Conservation (phyloP, 768 basidiomycete genomes). For the Mycena olivaceomarginata region DNA sequence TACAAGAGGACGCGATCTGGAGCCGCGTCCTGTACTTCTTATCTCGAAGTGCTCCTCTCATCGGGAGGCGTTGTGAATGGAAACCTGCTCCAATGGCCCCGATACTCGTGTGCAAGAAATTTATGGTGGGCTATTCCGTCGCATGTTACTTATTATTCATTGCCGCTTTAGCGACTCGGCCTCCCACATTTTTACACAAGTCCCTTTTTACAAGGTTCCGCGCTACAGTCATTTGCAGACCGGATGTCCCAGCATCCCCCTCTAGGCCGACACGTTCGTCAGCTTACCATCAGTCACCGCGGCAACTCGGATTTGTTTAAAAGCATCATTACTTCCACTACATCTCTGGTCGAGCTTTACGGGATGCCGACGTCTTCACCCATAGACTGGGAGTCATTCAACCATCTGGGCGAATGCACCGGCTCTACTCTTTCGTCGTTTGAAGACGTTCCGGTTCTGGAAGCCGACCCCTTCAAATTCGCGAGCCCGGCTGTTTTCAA, state of each 20-base stretch:
- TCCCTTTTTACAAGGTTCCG: background rate
- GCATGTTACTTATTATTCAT: no score
- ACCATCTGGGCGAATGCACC: background rate
- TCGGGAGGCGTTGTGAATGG: no score
- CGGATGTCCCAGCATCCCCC: background rate
- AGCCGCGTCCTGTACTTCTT: slow-evolving; percentile 15
- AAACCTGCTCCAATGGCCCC: no score
- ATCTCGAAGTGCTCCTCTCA: background rate
- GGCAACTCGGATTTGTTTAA: background rate
- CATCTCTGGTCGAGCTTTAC: background rate
- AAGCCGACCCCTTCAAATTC: background rate
- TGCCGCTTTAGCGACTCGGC: background rate
- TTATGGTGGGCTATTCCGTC: no score
- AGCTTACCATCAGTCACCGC: background rate
- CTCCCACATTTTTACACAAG: slow-evolving; percentile 16
- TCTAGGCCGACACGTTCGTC: slow-evolving; percentile 8
- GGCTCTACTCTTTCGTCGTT: slow-evolving; percentile 8
- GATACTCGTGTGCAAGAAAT: no score
- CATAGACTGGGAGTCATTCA: background rate
- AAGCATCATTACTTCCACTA: background rate
- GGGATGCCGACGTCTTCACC: background rate
- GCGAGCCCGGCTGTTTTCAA: slow-evolving; percentile 1
- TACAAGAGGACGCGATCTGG: slow-evolving; percentile 25
- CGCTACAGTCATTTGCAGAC: background rate
- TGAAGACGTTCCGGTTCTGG: background rate